phyloP scores from a whole-genome alignment of 2,329 filamentous ascomycete genomes.

The Aschersonia sp. region DNA sequence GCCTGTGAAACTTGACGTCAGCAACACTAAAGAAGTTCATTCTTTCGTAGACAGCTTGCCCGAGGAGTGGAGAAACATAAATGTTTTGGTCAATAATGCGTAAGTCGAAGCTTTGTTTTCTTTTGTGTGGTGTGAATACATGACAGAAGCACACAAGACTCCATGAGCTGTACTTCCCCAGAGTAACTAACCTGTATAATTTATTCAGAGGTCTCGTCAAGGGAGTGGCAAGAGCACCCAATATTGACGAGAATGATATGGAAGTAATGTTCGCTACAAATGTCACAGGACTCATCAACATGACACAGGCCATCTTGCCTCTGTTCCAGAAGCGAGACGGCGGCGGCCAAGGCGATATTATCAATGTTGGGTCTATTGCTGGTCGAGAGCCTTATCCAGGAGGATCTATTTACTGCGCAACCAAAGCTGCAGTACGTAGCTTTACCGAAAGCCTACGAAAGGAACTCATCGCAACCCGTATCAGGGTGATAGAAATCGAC shows the following conservation, averaged over 20 bases:
- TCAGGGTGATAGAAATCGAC: constrained; percentile 77
- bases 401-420: constrained; percentile 84
- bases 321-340: constrained; percentile 65
- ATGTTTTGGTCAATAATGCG: constrained; percentile 95
- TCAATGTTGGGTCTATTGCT: constrained; percentile 89
- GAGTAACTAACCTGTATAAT: neutral
- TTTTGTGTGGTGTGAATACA: neutral
- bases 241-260: constrained; percentile 72
- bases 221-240: constrained; percentile 71
- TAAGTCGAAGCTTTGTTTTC: constrained; percentile 27
- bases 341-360: constrained; percentile 77
- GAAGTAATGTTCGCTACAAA: constrained; percentile 84
- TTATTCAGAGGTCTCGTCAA: constrained; percentile 64
- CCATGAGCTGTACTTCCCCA: no score
- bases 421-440: constrained; percentile 73
- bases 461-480: constrained; percentile 67
- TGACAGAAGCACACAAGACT: neutral
- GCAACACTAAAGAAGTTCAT: constrained; percentile 59
- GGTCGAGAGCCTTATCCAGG: constrained; percentile 71
- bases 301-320: constrained; percentile 82
- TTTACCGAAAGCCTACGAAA: constrained; percentile 74
- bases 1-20: constrained; percentile 76
- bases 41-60: constrained; percentile 61
- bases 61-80: constrained; percentile 67
- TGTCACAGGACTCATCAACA: constrained; percentile 85